Percentiles rank a stretch among this genome's conserved stretches.
phyloP scores from a whole-genome alignment of 805 yeast genomes.

The Cyberlindnera mississippiensis region DNA sequence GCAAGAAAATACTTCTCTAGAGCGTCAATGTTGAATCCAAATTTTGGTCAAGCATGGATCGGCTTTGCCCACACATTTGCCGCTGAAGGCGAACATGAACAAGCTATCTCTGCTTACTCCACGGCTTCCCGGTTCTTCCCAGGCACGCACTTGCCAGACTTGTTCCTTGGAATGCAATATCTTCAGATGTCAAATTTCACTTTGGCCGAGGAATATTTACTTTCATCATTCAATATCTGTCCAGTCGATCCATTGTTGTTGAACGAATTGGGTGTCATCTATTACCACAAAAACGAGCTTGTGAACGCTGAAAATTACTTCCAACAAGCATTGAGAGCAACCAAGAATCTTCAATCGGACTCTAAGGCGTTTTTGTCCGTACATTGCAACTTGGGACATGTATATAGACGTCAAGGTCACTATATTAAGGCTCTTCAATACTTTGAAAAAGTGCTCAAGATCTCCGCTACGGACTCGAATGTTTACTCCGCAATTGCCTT shows the following conservation, averaged over 20 bases:
- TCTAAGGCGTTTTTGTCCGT: constrained; percentile 82
- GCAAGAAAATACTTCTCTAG: constrained; percentile 86
- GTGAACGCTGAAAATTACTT: constrained; percentile 67
- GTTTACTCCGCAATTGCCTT: constrained; percentile 82
- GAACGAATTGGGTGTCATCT: constrained; percentile 91
- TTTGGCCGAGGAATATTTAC: constrained; percentile 81
- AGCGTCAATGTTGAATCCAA: constrained; percentile 84
- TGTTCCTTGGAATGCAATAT: constrained; percentile 95
- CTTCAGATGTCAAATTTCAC: constrained; percentile 78
- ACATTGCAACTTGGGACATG: constrained; percentile 84
- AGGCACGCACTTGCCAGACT: constrained; percentile 83
- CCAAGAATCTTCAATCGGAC: constrained; percentile 67
- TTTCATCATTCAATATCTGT: constrained; percentile 71
- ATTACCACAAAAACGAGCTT: constrained; percentile 70
- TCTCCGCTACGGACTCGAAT: constrained; percentile 68
- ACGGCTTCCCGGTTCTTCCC: constrained; percentile 91
- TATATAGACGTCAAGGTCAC: constrained; percentile 63
- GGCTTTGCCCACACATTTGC: constrained; percentile 99
- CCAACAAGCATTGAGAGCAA: constrained; percentile 65
- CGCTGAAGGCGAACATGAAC: constrained; percentile 98
- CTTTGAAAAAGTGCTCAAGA: constrained; percentile 70
- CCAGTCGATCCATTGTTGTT: constrained; percentile 81
- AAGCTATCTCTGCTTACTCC: constrained; percentile 94
- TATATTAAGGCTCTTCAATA: constrained; percentile 66
- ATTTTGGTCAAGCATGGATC: constrained; percentile 94